Evolutionary conservation across 2,329 filamentous ascomycete genomes (phyloP).

Genomic region (Trichoderma sp.): DNA sequence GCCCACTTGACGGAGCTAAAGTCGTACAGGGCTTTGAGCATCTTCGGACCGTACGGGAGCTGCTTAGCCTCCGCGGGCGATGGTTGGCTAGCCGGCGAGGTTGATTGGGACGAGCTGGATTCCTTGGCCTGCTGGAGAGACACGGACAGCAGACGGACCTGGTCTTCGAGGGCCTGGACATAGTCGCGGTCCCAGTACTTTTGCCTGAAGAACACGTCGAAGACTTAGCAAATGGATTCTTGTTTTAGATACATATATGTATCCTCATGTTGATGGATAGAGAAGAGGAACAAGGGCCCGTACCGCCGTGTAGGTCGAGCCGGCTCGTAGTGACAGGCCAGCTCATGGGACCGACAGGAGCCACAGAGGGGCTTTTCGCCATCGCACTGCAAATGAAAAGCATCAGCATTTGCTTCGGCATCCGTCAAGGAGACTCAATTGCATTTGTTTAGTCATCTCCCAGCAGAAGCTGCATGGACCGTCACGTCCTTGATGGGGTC

Average conservation of each 20-base stretch:
- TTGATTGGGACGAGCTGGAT: not conserved
- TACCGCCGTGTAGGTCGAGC: constrained; percentile 11
- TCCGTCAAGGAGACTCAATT: not conserved
- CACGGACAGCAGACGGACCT: constrained; percentile 8
- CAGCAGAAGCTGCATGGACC: not conserved
- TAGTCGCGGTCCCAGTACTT: constrained; percentile 20
- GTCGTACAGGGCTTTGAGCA: constrained; percentile 1
- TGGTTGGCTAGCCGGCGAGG: not conserved
- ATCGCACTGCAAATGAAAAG: constrained; percentile 2
- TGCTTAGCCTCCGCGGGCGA: not conserved
- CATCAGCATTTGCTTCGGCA: not conserved
- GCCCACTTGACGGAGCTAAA: constrained; percentile 13
- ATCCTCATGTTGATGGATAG: not conserved
- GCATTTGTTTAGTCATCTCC: not conserved
- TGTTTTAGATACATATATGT: not conserved
- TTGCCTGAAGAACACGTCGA: not conserved
- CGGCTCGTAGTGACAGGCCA: constrained; percentile 8
- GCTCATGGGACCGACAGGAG: constrained; percentile 10
- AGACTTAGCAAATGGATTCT: not conserved
- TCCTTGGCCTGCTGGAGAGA: constrained; percentile 8
- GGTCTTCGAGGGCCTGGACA: constrained; percentile 13
- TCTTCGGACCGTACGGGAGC: constrained; percentile 9
- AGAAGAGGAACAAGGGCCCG: not conserved
- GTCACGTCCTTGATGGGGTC: not conserved
- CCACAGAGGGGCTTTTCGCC: constrained; percentile 15